phyloP scores from a whole-genome alignment of 257 asterid genomes.

The Ligustrum vulgare region DNA sequence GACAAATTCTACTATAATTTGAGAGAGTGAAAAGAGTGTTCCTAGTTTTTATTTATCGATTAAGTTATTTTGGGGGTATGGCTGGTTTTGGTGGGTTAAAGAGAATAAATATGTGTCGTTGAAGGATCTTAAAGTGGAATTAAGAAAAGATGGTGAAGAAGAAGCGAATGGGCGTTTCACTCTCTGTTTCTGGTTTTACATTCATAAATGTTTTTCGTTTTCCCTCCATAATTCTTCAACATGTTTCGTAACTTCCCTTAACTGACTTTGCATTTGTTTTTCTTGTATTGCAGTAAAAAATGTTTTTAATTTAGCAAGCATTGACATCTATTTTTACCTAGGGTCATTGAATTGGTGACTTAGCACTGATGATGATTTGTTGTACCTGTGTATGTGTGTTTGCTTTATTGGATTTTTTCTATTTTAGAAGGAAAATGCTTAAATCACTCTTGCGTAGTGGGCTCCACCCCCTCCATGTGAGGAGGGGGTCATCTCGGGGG shows the following conservation, averaged over 20 bases:
- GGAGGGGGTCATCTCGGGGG: too few species aligned
- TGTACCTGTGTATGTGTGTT: neutral
- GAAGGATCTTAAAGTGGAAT: constrained; percentile 63
- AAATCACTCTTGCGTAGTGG: too few species aligned
- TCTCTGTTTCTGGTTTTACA: constrained; percentile 85
- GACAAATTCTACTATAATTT: constrained; percentile 12
- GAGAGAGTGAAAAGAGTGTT: constrained; percentile 24
- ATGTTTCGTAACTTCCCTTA: constrained; percentile 44
- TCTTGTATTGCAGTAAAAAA: neutral
- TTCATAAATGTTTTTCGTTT: constrained; percentile 40
- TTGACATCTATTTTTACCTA: neutral
- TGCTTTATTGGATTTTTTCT: neutral
- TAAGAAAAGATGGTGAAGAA: constrained; percentile 32
- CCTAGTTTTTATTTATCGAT: constrained; percentile 21
- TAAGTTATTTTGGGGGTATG: constrained; percentile 29
- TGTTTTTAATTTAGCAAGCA: neutral
- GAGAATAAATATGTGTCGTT: constrained; percentile 46
- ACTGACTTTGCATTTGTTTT: constrained; percentile 10
- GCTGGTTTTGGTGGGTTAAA: constrained; percentile 34
- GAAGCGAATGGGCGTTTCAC: constrained; percentile 47
- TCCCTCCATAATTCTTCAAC: constrained; percentile 61
- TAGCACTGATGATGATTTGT: neutral
- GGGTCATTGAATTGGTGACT: constrained; percentile 27
- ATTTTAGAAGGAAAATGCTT: too few species aligned
- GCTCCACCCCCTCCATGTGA: too few species aligned